Base-by-base conservation (phyloP, 2,329 filamentous ascomycete species). In the Cryphonectria japonica region DNA sequence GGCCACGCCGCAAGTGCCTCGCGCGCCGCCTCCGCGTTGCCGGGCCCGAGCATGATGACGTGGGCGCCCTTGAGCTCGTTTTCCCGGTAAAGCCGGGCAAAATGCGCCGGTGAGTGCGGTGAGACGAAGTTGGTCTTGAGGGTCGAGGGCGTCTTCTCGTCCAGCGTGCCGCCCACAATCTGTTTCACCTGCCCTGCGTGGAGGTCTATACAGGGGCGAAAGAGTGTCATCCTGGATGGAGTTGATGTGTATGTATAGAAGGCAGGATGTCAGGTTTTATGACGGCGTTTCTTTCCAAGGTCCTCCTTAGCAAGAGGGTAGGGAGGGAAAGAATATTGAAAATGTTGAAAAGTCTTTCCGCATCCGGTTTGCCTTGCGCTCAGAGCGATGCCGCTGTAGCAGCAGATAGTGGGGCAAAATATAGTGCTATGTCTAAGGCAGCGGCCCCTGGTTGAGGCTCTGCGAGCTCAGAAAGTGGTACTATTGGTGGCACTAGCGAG, bases 181-280 rank as follows among this genome's bases (percentile, higher is more conserved):
- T 99, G 96, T 85, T 99, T 99, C 72, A 99, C 96, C 79, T 95
- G 92, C 19, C 96, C 96, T n/a, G 95, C 92, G 81, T 99, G 96
- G 68, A 99, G 88, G 83, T 99, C 96, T 81, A 99, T 98, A 79
- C 96, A 99, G 29, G 96, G 96, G 54, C 96, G 88, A 79, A 99
- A 99, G 76, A 91, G 90, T 2, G 96, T 98, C 96, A 99, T 97
- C 60, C 73, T 83, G 69, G 3, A 7, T 22, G 60, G 13, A 34
- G 19, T 29, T 59, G 14, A 7, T 62, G 34, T 50, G 22, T 34
- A 34, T 19, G 34, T 26, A 9, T n/a, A 4, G 19, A 64, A 14
- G 5, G 34, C 32, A 26, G 26, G 2, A 50, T 29, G 43, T 1
- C 16, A 69, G 14, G 5, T 9, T 22, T 39, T 22, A n/a, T 22